Percentiles rank a stretch among this genome's conserved stretches.
These are phyloP conservation scores for Dittrichia graveolens DNA, from an alignment of 129 eudicot species.

Conservation along the genomic window DNA sequence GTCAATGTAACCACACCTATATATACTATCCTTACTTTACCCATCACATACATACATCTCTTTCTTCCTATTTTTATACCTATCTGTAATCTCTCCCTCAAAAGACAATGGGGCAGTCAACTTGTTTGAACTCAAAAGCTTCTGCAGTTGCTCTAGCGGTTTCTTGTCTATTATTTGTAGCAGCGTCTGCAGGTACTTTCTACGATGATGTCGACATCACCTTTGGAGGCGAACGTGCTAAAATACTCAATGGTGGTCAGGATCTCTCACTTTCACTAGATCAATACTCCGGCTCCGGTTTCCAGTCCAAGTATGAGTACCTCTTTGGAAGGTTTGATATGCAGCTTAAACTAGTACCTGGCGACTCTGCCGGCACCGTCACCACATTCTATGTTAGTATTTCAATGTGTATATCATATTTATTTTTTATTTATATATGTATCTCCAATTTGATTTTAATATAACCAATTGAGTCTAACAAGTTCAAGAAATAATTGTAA, in stretches of 20 bases:
- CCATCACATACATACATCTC: not conserved
- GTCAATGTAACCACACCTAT: not conserved
- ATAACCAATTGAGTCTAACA: too few relatives aligned
- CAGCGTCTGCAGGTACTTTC: not conserved
- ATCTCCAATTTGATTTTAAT: not conserved
- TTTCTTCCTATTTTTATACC: too few relatives aligned
- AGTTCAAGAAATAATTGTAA: too few relatives aligned
- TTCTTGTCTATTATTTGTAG: not conserved
- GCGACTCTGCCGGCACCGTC: constrained; percentile 18
- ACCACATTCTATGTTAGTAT: constrained; percentile 41
- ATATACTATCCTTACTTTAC: not conserved
- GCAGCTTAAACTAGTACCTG: constrained; percentile 45
- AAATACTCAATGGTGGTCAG: constrained; percentile 39
- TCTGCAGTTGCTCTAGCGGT: not conserved
- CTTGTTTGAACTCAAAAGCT: not conserved
- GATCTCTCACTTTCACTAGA: constrained; percentile 40
- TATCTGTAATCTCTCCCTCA: not conserved
- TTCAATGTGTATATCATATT: not conserved
- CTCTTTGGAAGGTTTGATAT: constrained; percentile 41
- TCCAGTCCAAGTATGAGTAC: constrained; percentile 39
- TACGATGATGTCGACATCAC: constrained; percentile 35
- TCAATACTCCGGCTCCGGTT: constrained; percentile 43
- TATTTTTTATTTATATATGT: not conserved
- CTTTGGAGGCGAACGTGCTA: constrained; percentile 38
- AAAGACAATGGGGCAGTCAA: not conserved